Evolutionary conservation across 148 eudicot genomes (phyloP), one percentile per base, ranked within the genome.

Genomic region (Fagopyrum homotropicum): DNA sequence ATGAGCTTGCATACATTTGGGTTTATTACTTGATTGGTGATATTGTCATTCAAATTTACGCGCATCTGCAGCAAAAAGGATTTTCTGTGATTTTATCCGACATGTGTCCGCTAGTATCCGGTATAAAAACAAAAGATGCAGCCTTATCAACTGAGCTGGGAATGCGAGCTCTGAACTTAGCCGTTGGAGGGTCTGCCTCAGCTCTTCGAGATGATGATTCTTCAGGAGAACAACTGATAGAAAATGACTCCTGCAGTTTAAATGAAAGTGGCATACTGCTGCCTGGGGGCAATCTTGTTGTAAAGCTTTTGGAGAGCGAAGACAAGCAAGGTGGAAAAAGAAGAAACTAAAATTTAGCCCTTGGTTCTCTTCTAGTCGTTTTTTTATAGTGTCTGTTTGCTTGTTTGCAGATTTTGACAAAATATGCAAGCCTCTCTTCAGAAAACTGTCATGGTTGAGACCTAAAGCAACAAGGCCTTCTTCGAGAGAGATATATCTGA

Each of bases 71-170:
- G 98, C 69, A 84, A 72, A 91, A 84, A 72, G 97, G 97, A 3
- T 95, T 92, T 78, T 90, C 96, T 2, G 97, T 95, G 59, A 82
- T 95, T 52, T 85, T 95, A 76, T 95, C 98, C 11, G 98, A 95
- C 81, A 95, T 95, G 98, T 95, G 98, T 45, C 98, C 97, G 47
- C 73, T 71, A 64, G 96, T 95, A 74, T 92, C 98, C 48, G 98
- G 98, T 71, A 95, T 95, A 76, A 85, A 83, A 73, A 82, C 84
- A 29, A 87, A 85, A 83, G 98, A 95, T 79, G 97, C 98, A 60
- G 96, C 96, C 73, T 77, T 95, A 73, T 95, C 98, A 35, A 80
- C 89, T 73, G 97, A 90, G 85, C 79, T 94, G 79, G 98, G 96
- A 55, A 92, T 92, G 97, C 85, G 88, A 75, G 96, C 98, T 72